Base-by-base conservation (phyloP, 495 filamentous ascomycete genomes). In the Podospora didyma region DNA sequence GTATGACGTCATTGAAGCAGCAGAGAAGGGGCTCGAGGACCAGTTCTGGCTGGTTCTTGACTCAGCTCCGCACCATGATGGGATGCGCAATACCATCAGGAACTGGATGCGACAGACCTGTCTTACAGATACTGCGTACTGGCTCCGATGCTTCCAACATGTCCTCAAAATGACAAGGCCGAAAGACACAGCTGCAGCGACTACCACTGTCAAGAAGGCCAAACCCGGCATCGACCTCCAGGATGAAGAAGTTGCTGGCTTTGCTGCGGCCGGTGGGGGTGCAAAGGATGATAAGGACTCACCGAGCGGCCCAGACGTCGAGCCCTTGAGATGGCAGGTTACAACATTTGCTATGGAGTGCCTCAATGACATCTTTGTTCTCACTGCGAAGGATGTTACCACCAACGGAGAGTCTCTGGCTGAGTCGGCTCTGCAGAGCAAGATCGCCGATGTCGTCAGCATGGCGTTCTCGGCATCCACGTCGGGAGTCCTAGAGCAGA, bases 401-500 rank as follows among this genome's bases (percentile, higher is more conserved):
- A 82, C 81, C 41, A 86, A 89, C 35, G 80, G 84, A 24, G 83
- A 89, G 21, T 88, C 89, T 20, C 73, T 81, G 7, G 86, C 89
- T 2, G 85, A 90, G 60, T 62, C 82, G 31, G 87, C 86, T 3
- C 79, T 99, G 44, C 90, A 97, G 68, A 81, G 82, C 46, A 88
- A 86, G 62, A 83, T 97, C 46, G 92, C 89, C 17, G 94, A 97
- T 64, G 87, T 99, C n/a, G 88, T 97, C 37, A 83, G 92, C 53
- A 95, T 97, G 82, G 94, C 94, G 0, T 99, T 99, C 68, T 96
- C 94, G 12, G 93, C 94, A 2, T 97, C 95, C 3, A 99, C 94
- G 6, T 90, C 94, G 4, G 88, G 87, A 54, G 92, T 99, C 0
- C 83, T 97, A 17, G 86, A 96, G 65, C 79, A 97, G 39, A 81